Percentiles rank a stretch among this genome's conserved stretches.
Conservation (phyloP, 306 rosid species). For the Pueraria montana region DNA sequence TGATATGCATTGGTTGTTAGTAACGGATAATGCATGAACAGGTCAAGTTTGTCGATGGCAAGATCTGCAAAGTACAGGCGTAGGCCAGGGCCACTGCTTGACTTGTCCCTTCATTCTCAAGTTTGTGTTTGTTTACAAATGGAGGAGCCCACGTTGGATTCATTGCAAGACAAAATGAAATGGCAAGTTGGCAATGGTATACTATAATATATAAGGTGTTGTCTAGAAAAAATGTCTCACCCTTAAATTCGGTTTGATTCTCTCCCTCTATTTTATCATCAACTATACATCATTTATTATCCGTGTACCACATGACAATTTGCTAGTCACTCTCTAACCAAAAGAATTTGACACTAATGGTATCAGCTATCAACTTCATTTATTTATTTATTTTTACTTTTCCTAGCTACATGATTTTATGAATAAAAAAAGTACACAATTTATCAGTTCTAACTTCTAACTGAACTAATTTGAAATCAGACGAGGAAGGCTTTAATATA, state of each 20-base stretch:
- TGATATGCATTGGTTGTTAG: background rate
- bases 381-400: background rate
- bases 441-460: background rate
- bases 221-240: slow-evolving; percentile 4
- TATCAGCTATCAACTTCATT: no score
- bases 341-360: no score
- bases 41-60: background rate
- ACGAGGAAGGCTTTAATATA: background rate
- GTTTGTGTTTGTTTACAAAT: background rate
- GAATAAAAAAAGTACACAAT: background rate
- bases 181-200: background rate
- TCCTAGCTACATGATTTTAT: background rate
- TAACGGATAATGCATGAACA: background rate
- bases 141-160: background rate
- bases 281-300: background rate
- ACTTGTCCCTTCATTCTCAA: slow-evolving; percentile 1
- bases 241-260: background rate
- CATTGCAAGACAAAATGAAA: background rate
- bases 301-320: background rate
- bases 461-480: background rate
- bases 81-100: background rate
- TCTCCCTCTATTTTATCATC: no score
- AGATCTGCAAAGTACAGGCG: slow-evolving; percentile 15
- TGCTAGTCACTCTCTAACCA: background rate
- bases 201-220: no score